Evolutionary conservation across 1,284 basidiomycete genomes (phyloP), one percentile per base, ranked within the genome.

Genomic region (Mycosarcoma maydis): DNA sequence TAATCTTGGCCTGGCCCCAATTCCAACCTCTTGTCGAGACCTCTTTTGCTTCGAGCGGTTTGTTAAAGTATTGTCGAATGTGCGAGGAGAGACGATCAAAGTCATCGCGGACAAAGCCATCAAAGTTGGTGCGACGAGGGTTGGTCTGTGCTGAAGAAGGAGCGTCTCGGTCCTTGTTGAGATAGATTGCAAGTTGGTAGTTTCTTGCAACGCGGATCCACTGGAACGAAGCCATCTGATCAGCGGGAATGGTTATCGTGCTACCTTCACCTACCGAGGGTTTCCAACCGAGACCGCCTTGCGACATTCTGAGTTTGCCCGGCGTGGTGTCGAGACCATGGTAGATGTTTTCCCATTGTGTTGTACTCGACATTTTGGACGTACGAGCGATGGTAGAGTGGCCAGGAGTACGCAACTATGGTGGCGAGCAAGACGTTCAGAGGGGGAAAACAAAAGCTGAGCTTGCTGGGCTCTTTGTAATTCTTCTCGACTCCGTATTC

Each of bases 11-110:
- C 27, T 90, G 87, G 16, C 96, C 96, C 96, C 96, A 99, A 82
- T 99, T 98, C 94, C 94, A 98, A 1, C 96, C 96, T 80, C 93
- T 92, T 79, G 94, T 88, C 8, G 91, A 90, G 17, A 90, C 86
- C 76, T 99, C 96, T 80, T 89, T 89, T 11, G 87, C 87, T 80
- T 98, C 95, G 24, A 98, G 85, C 7, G 90, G 87, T 65, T 94
- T 85, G 57, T 87, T 88, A 84, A 94, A 98, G 92, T 92, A 78
- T 50, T 82, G 76, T 37, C 78, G 78, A 51, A 83, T 75, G 33
- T 79, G 65, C 36, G 78, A 72, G 10, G 76, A 68, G 40, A 84
- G 73, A 14, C 77, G 57, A 27, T 84, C 83, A 55, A 77, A 79
- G 58, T 84, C 94, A 83, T 98, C 94, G 70, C 92, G 87, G 81